phyloP scores from a whole-genome alignment of 2,329 filamentous ascomycete species.

The Aspergillus amoenus region DNA sequence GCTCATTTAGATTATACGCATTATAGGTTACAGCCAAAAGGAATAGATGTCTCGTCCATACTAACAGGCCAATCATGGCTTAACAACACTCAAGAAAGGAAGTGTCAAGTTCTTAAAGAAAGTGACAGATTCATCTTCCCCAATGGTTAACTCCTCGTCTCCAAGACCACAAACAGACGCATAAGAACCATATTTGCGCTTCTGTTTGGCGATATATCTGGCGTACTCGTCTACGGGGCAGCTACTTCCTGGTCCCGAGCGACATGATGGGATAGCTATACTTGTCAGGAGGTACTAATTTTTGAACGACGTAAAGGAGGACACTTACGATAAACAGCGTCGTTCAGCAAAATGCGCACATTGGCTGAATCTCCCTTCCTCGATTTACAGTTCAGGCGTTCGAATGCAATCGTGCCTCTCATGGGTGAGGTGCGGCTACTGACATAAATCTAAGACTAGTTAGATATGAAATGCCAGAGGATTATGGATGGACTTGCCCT shows the following conservation, averaged over 20 bases:
- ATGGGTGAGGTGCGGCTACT: constrained; percentile 53
- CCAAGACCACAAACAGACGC: constrained; percentile 24
- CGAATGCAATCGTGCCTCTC: constrained; percentile 65
- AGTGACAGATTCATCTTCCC: constrained; percentile 20
- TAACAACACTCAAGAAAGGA: constrained; percentile 29
- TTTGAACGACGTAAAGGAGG: too few relatives aligned
- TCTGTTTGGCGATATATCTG: constrained; percentile 47
- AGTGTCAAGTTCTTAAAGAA: constrained; percentile 31
- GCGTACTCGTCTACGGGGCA: constrained; percentile 52
- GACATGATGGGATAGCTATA: constrained; percentile 51
- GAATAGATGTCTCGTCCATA: too few relatives aligned
- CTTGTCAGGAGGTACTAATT: neutral
- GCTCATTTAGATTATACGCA: neutral
- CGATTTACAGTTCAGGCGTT: constrained; percentile 57
- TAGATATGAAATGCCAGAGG: constrained; percentile 36
- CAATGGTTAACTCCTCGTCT: constrained; percentile 21
- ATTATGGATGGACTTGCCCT: constrained; percentile 50
- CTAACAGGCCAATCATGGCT: constrained; percentile 19
- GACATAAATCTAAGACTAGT: constrained; percentile 12
- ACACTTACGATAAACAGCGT: constrained; percentile 55
- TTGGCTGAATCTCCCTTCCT: constrained; percentile 24
- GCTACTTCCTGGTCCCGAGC: constrained; percentile 55
- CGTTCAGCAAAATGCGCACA: constrained; percentile 61
- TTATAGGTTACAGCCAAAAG: too few relatives aligned
- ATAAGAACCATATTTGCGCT: constrained; percentile 52